Conservation (phyloP, 805 yeast species). For the Yamadazyma phyllophila region DNA sequence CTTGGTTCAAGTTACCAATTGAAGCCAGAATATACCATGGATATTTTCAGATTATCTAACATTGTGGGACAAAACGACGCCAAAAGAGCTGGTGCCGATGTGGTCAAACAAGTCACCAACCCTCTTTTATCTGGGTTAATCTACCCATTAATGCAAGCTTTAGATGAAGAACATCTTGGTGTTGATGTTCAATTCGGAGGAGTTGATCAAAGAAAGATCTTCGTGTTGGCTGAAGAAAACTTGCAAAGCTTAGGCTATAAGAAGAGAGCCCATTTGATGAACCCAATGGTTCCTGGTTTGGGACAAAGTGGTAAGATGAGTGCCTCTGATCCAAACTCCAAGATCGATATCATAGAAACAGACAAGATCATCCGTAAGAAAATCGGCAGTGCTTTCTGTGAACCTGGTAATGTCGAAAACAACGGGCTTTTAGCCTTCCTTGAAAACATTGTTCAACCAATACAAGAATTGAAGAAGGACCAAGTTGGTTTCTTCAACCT, state of each 20-base stretch:
- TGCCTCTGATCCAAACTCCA: slow-evolving; percentile 97
- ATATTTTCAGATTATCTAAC: slow-evolving; percentile 82
- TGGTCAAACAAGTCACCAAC: slow-evolving; percentile 93
- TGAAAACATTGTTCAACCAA: slow-evolving; percentile 81
- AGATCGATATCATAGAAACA: slow-evolving; percentile 88
- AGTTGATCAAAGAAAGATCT: slow-evolving; percentile 97
- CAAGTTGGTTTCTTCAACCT: slow-evolving; percentile 57
- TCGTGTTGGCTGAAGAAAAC: slow-evolving; percentile 94
- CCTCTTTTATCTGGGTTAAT: slow-evolving; percentile 91
- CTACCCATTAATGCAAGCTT: slow-evolving; percentile 98
- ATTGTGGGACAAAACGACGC: slow-evolving; percentile 92
- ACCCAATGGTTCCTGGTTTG: slow-evolving; percentile 97
- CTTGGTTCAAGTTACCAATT: slow-evolving; percentile 90
- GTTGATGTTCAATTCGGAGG: slow-evolving; percentile 98
- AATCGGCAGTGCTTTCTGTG: slow-evolving; percentile 88
- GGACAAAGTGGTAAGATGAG: slow-evolving; percentile 98
- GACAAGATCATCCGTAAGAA: slow-evolving; percentile 88
- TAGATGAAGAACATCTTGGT: slow-evolving; percentile 87
- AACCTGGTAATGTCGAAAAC: slow-evolving; percentile 87
- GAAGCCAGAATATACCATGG: slow-evolving; percentile 76
- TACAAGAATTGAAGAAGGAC: slow-evolving; percentile 70
- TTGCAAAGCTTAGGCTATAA: slow-evolving; percentile 85
- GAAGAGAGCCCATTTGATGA: slow-evolving; percentile 98
- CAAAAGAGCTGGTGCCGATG: slow-evolving; percentile 99
- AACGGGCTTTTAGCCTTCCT: slow-evolving; percentile 88